phyloP scores from a whole-genome alignment of 2,329 filamentous ascomycete species.

The Venturia asperata region DNA sequence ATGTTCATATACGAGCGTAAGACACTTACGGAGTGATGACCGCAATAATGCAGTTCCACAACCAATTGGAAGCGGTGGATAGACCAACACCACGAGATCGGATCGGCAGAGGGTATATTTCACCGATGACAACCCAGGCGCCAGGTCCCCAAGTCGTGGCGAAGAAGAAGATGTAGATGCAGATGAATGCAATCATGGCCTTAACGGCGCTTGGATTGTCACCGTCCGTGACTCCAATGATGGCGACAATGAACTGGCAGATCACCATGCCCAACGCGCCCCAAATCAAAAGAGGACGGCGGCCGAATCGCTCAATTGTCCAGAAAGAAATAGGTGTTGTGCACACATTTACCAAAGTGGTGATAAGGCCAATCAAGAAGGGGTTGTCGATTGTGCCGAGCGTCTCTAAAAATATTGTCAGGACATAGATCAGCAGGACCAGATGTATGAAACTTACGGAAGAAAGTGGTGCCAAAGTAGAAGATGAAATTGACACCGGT shows the following conservation, averaged over 20 bases:
- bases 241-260: slow-evolving; percentile 81
- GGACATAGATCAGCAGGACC: slow-evolving; percentile 56
- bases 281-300: slow-evolving; percentile 69
- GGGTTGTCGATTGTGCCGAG: slow-evolving; percentile 68
- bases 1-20: not conserved
- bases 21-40: slow-evolving; percentile 54
- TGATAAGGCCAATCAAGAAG: slow-evolving; percentile 79
- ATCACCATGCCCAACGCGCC: slow-evolving; percentile 77
- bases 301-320: slow-evolving; percentile 74
- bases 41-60: slow-evolving; percentile 68
- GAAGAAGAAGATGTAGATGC: slow-evolving; percentile 91
- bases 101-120: slow-evolving; percentile 85
- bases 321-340: slow-evolving; percentile 85
- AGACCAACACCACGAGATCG: slow-evolving; percentile 80
- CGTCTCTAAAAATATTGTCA: slow-evolving; percentile 52
- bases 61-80: slow-evolving; percentile 84
- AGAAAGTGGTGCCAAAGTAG: slow-evolving; percentile 66
- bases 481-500: slow-evolving; percentile 81
- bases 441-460: slow-evolving; percentile 45
- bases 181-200: slow-evolving; percentile 79
- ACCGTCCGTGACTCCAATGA: slow-evolving; percentile 43
- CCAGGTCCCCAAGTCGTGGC: slow-evolving; percentile 77
- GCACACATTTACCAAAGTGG: slow-evolving; percentile 78
- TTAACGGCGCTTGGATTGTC: slow-evolving; percentile 43
- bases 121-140: slow-evolving; percentile 67